Conservation (phyloP, 768 basidiomycete species). For the Phanerochaete carnosa region DNA sequence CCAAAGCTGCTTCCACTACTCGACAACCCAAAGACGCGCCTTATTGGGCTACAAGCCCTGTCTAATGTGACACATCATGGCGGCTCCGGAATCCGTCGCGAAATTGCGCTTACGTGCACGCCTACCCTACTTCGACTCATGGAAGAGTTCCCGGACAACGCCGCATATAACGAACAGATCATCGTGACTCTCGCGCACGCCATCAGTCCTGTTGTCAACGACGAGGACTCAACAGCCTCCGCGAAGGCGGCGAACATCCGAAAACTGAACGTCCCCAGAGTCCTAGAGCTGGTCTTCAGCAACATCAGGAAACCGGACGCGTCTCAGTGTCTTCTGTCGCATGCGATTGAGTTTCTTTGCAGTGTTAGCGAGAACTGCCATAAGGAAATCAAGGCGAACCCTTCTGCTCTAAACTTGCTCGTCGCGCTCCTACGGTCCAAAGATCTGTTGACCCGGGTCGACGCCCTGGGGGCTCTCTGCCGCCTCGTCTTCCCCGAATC, state of each 20-base stretch:
- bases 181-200: slow-evolving; percentile 53
- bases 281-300: slow-evolving; percentile 41
- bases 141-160: slow-evolving; percentile 48
- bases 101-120: slow-evolving; percentile 42
- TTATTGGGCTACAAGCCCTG: slow-evolving; percentile 53
- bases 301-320: slow-evolving; percentile 42
- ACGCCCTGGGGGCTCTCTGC: slow-evolving; percentile 51
- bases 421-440: slow-evolving; percentile 53
- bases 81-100: slow-evolving; percentile 43
- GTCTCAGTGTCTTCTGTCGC: slow-evolving; percentile 43
- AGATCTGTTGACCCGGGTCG: slow-evolving; percentile 50
- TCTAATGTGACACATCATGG: slow-evolving; percentile 62
- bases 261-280: slow-evolving; percentile 22
- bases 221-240: slow-evolving; percentile 34
- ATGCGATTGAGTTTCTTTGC: slow-evolving; percentile 47
- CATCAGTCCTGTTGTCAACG: slow-evolving; percentile 40
- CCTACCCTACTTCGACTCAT: slow-evolving; percentile 42
- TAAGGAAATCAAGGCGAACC: slow-evolving; percentile 40
- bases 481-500: slow-evolving; percentile 42
- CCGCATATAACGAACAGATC: slow-evolving; percentile 44
- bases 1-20: slow-evolving; percentile 55
- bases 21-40: slow-evolving; percentile 42
- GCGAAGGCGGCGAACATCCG: slow-evolving; percentile 34
- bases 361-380: slow-evolving; percentile 42
- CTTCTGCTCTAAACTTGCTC: slow-evolving; percentile 45